A percentile compares a stretch with the other conserved stretches of the same genome.
These are phyloP conservation scores for Cubamyces lactineus DNA, from an alignment of 768 basidiomycete genomes.

Conservation along the genomic window DNA sequence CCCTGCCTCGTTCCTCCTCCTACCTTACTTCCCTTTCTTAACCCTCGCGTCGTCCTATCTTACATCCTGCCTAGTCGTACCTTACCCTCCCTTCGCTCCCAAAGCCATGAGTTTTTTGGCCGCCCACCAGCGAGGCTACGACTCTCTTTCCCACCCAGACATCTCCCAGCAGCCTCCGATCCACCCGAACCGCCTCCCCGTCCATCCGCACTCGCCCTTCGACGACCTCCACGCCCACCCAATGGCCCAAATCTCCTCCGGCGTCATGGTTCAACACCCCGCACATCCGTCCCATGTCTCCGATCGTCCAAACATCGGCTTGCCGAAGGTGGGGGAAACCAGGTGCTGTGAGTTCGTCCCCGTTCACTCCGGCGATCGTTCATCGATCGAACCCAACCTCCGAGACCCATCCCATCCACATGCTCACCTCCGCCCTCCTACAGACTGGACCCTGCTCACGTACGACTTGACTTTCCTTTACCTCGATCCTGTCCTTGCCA, in stretches of 20 bases:
- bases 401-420: slow-evolving; percentile 28
- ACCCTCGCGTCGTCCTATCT: slow-evolving; percentile 16
- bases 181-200: slow-evolving; percentile 26
- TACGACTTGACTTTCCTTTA: slow-evolving; percentile 78
- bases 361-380: slow-evolving; percentile 38
- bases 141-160: slow-evolving; percentile 33
- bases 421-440: slow-evolving; percentile 29
- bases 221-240: slow-evolving; percentile 39
- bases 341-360: slow-evolving; percentile 68
- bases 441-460: slow-evolving; percentile 86
- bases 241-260: slow-evolving; percentile 34
- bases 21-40: slow-evolving; percentile 27
- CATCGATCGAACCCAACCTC: slow-evolving; percentile 44
- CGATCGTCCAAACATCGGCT: slow-evolving; percentile 41
- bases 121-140: slow-evolving; percentile 35
- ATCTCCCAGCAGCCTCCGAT: slow-evolving; percentile 28
- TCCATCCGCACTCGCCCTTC: slow-evolving; percentile 36
- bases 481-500: slow-evolving; percentile 77
- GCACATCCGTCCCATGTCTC: slow-evolving; percentile 31
- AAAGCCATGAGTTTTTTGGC: slow-evolving; percentile 38
- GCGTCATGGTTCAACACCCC: slow-evolving; percentile 20
- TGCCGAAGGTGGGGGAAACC: slow-evolving; percentile 69
- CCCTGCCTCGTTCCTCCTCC: slow-evolving; percentile 19
- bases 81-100: slow-evolving; percentile 13
- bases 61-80: slow-evolving; percentile 23